Percentiles rank a stretch among this genome's conserved stretches.
phyloP scores from a whole-genome alignment of 2,329 filamentous ascomycete species.

The Clonostachys sp. region DNA sequence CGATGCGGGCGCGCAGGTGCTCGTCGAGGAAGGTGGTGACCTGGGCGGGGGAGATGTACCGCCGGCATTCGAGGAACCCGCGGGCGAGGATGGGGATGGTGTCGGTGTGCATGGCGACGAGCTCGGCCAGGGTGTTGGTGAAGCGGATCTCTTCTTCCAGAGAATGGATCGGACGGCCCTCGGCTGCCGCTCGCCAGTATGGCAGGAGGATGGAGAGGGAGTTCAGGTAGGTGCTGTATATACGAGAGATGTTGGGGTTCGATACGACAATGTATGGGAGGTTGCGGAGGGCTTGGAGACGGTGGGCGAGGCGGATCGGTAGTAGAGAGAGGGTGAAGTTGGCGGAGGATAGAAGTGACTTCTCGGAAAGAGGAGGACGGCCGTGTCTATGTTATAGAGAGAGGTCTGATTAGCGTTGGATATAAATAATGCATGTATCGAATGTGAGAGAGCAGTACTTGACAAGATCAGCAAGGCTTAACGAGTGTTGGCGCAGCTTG shows the following conservation, averaged over 20 bases:
- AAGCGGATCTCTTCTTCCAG: slow-evolving; percentile 87
- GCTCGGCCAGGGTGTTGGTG: slow-evolving; percentile 85
- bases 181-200: slow-evolving; percentile 54
- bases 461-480: slow-evolving; percentile 85
- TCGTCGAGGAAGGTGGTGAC: slow-evolving; percentile 93
- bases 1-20: slow-evolving; percentile 89
- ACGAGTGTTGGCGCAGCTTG: slow-evolving; percentile 69
- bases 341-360: slow-evolving; percentile 80
- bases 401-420: background rate
- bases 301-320: slow-evolving; percentile 86
- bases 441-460: slow-evolving; percentile 50
- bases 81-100: slow-evolving; percentile 90
- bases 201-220: slow-evolving; percentile 87
- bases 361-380: slow-evolving; percentile 75
- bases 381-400: slow-evolving; percentile 49
- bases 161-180: slow-evolving; percentile 38
- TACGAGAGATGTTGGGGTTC: slow-evolving; percentile 91
- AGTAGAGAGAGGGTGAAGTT: slow-evolving; percentile 94
- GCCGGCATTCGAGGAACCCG: slow-evolving; percentile 88
- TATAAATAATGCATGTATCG: background rate
- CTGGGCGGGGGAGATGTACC: slow-evolving; percentile 77
- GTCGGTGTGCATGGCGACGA: slow-evolving; percentile 92
- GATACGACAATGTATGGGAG: slow-evolving; percentile 97
- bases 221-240: slow-evolving; percentile 95
- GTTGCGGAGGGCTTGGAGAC: slow-evolving; percentile 88